Evolutionary conservation across 2,329 filamentous ascomycete genomes (phyloP), one percentile per base, ranked within the genome.

Genomic region (Talaromyces sp.): DNA sequence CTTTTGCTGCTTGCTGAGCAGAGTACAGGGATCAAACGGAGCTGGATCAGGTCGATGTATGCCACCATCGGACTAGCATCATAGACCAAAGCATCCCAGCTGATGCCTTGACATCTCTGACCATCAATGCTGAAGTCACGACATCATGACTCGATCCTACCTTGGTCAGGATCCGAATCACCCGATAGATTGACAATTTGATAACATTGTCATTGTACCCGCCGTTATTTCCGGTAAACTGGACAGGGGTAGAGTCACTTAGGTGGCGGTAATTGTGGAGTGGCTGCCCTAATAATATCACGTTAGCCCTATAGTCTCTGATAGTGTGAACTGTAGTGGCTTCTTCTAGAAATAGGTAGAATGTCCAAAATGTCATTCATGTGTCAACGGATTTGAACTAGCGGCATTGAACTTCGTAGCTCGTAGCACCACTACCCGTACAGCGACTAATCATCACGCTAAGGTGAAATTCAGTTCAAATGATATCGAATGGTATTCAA

Each of bases 261-360:
- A 49, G 45, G 11, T 16, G 2, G 19, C 19, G 1, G 2, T 3
- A 8, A 14, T 13, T 37, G 35, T 14, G 45, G 13, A 49, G 33
- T 39, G 33, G 11, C 16, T 56, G 31, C 54, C 13, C 11, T 57
- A 41, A 52, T 16, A 24, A 16, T 52, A 52, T 16, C 24, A 52
- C 31, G 14, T 13, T 27, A 52, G 14, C 49, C 24, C 24, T n/a
- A 31, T 52, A 31, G 49, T 16, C 11, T 11, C 14, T 6, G 13
- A 31, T 27, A 50, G 24, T 50, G 24, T 31, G 35, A 27, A 27
- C n/a, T 9, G 41, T 60, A 16, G n/a, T 24, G 58, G 39, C 43
- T 49, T 2, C 22, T 60, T 47, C 58, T 60, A 60, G 58, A 60
- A 60, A 47, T 19, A 19, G 13, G 19, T 43, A 14, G 39, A 59